These are phyloP conservation scores for Botrytis galanthina DNA, from an alignment of 2,329 filamentous ascomycete genomes.

Conservation along the genomic window DNA sequence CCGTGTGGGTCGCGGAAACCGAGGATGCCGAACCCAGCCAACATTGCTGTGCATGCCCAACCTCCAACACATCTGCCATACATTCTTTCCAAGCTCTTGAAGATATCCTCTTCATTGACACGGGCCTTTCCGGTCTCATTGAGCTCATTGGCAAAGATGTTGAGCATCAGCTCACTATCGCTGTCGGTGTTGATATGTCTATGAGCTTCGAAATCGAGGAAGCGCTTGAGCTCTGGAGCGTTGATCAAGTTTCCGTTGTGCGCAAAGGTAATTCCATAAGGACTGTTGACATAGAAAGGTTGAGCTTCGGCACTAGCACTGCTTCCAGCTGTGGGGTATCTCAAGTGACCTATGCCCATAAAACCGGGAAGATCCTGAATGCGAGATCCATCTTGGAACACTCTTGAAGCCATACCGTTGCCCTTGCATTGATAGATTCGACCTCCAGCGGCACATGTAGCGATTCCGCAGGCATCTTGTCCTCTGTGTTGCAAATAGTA, in stretches of 20 bases:
- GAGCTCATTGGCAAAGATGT: slow-evolving; percentile 81
- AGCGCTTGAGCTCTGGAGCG: slow-evolving; percentile 61
- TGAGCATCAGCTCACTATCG: slow-evolving; percentile 83
- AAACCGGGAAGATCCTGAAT: slow-evolving; percentile 74
- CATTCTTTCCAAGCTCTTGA: slow-evolving; percentile 68
- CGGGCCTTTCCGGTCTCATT: slow-evolving; percentile 78
- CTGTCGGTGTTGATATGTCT: slow-evolving; percentile 71
- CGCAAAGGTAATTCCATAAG: slow-evolving; percentile 76
- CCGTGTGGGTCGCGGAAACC: slow-evolving; percentile 78
- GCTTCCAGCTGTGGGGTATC: slow-evolving; percentile 87
- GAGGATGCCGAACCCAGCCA: slow-evolving; percentile 76
- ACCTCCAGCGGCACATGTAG: slow-evolving; percentile 70
- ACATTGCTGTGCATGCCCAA: slow-evolving; percentile 78
- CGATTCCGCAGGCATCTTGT: slow-evolving; percentile 86
- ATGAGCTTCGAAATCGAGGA: slow-evolving; percentile 43
- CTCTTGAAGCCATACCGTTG: slow-evolving; percentile 80
- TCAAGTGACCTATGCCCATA: slow-evolving; percentile 82
- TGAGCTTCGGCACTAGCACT: slow-evolving; percentile 83
- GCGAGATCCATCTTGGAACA: slow-evolving; percentile 77
- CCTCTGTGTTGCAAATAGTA: slow-evolving; percentile 71
- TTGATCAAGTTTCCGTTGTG: slow-evolving; percentile 92
- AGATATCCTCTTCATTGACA: slow-evolving; percentile 75
- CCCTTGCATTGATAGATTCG: slow-evolving; percentile 88
- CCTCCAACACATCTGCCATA: slow-evolving; percentile 72
- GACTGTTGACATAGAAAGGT: slow-evolving; percentile 87